Conservation (phyloP, 2,329 filamentous ascomycete genomes). For the Claviceps pusilla region DNA sequence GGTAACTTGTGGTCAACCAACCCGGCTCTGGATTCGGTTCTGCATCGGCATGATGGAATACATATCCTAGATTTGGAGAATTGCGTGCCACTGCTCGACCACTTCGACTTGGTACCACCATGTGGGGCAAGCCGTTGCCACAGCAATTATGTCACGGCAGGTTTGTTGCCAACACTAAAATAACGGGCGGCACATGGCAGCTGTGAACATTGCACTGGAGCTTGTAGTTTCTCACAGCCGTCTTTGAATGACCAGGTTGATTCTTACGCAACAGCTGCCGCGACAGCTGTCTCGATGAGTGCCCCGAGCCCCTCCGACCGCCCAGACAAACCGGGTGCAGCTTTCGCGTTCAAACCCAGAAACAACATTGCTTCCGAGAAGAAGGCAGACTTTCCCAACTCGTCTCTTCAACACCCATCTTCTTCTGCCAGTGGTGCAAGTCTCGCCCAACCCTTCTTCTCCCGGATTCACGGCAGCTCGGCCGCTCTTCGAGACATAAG, state of each 20-base stretch:
- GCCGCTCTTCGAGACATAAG: constrained; percentile 8
- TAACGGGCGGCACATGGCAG: neutral
- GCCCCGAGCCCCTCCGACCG: constrained; percentile 6
- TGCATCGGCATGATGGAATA: too few relatives aligned
- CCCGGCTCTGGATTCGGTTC: too few relatives aligned
- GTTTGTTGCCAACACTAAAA: constrained; percentile 1
- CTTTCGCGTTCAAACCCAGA: constrained; percentile 17
- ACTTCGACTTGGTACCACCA: too few relatives aligned
- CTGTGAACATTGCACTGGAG: constrained; percentile 6
- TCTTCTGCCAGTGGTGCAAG: neutral
- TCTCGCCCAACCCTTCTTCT: neutral
- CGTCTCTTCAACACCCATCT: neutral
- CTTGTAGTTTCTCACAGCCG: neutral
- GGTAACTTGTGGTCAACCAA: too few relatives aligned
- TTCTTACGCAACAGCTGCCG: constrained; percentile 3
- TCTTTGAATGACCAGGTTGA: constrained; percentile 2
- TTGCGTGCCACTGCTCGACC: too few relatives aligned
- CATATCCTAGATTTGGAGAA: too few relatives aligned
- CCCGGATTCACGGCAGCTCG: neutral
- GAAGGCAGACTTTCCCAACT: constrained; percentile 9
- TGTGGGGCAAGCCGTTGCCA: constrained; percentile 11
- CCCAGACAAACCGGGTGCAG: constrained; percentile 16
- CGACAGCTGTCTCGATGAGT: constrained; percentile 7
- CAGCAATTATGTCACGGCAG: constrained; percentile 16
- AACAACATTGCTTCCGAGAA: constrained; percentile 15